These are phyloP conservation scores for Paramyrothecium roridum DNA, from an alignment of 2,329 filamentous ascomycete genomes.

Conservation along the genomic window DNA sequence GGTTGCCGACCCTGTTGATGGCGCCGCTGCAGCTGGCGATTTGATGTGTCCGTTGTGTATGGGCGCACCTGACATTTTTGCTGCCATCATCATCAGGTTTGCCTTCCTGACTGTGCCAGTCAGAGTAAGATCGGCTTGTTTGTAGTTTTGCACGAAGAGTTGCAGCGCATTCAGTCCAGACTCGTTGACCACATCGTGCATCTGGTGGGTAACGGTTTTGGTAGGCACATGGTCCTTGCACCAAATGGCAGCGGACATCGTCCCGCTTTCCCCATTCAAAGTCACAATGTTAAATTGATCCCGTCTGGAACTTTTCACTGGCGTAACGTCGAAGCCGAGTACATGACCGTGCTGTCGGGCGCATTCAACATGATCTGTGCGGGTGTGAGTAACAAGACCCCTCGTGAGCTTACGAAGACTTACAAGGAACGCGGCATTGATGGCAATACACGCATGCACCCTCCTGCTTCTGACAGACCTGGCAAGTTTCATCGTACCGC, in stretches of 20 bases:
- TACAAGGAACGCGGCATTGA: slow-evolving; percentile 59
- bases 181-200: slow-evolving; percentile 72
- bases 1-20: slow-evolving; percentile 11
- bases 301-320: slow-evolving; percentile 83
- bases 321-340: slow-evolving; percentile 86
- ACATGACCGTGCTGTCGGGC: slow-evolving; percentile 79
- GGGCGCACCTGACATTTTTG: slow-evolving; percentile 45
- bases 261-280: slow-evolving; percentile 75
- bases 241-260: slow-evolving; percentile 84
- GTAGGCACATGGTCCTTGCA: slow-evolving; percentile 82
- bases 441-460: slow-evolving; percentile 85
- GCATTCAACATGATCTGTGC: slow-evolving; percentile 71
- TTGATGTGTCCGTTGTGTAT: slow-evolving; percentile 42
- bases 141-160: slow-evolving; percentile 83
- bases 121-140: slow-evolving; percentile 86
- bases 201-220: slow-evolving; percentile 71
- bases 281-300: slow-evolving; percentile 79
- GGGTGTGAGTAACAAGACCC: slow-evolving; percentile 9
- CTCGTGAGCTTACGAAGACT: slow-evolving; percentile 16
- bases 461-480: slow-evolving; percentile 70
- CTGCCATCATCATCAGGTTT: slow-evolving; percentile 66
- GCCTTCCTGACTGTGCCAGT: slow-evolving; percentile 94
- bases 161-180: slow-evolving; percentile 78
- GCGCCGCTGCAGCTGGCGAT: slow-evolving; percentile 48
- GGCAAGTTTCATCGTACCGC: slow-evolving; percentile 76